A percentile compares a stretch with the other conserved stretches of the same genome.
These are phyloP conservation scores for Leccinum rimulosum DNA, from an alignment of 768 basidiomycete species.

Conservation along the genomic window DNA sequence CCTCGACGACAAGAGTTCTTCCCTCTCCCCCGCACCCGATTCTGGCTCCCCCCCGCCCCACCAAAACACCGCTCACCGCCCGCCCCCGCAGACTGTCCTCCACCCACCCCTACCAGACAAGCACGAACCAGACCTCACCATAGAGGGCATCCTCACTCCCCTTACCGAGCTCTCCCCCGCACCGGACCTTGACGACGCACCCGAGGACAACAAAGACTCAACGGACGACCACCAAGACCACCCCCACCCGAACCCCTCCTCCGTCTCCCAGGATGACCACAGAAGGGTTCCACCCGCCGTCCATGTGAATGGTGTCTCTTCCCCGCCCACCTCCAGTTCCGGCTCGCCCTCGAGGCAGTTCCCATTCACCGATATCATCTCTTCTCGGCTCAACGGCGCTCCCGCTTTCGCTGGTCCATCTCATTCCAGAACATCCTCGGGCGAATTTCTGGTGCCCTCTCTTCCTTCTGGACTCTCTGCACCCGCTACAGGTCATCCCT, in stretches of 20 bases:
- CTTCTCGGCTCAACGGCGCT: conserved; percentile 22
- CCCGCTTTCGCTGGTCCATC: conserved; percentile 20
- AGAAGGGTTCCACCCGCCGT: conserved; percentile 18
- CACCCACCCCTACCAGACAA: conserved; percentile 24
- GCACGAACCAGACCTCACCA: conserved; percentile 36
- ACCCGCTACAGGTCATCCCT: conserved; percentile 4
- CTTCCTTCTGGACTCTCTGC: conserved; percentile 25
- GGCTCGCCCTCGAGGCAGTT: conserved; percentile 24
- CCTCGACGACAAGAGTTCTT: conserved; percentile 48
- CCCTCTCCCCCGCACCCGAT: conserved; percentile 56
- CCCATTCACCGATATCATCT: conserved; percentile 19
- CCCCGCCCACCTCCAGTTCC: conserved; percentile 16
- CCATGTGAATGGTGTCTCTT: conserved; percentile 24
- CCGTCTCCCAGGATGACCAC: conserved; percentile 17
- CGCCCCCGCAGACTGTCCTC: conserved; percentile 18
- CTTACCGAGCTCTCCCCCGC: conserved; percentile 76
- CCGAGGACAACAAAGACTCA: conserved; percentile 33
- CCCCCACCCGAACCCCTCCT: conserved; percentile 11
- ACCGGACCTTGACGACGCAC: conserved; percentile 50
- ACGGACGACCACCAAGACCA: conserved; percentile 32
- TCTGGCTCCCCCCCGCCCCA: conserved; percentile 37
- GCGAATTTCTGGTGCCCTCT: conserved; percentile 30
- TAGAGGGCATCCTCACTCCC: conserved; percentile 51
- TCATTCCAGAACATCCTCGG: conserved; percentile 28
- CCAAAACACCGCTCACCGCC: conserved; percentile 16